Conservation (phyloP, 352 stramenopile species). For the Globisporangium paddicum region DNA sequence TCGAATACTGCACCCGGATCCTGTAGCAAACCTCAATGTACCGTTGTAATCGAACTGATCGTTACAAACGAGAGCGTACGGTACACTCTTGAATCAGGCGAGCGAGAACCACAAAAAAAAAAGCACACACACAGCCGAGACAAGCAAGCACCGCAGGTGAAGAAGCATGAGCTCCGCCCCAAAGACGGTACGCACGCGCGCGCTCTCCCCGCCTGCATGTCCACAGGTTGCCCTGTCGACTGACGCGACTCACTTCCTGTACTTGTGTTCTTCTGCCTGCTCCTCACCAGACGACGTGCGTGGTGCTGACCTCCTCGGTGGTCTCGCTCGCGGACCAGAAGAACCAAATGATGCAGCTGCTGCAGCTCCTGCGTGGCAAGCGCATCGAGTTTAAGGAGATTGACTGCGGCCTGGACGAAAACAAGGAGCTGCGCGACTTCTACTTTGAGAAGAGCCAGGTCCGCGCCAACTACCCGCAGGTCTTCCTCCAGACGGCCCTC, state of each 20-base stretch:
- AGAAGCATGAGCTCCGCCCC: conserved; percentile 3
- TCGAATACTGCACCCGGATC: too few species aligned
- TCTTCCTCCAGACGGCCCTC: conserved; percentile 54
- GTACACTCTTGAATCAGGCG: too few species aligned
- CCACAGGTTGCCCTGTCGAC: neutral
- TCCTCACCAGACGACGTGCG: conserved; percentile 37
- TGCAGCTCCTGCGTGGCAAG: conserved; percentile 71
- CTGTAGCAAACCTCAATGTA: too few species aligned
- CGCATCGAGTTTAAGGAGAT: conserved; percentile 68
- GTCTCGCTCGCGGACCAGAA: conserved; percentile 76
- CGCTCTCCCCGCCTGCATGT: too few species aligned
- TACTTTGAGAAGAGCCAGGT: conserved; percentile 80
- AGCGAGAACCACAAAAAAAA: too few species aligned
- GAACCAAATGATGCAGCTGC: conserved; percentile 62
- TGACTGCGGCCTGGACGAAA: conserved; percentile 79
- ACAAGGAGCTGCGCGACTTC: conserved; percentile 60
- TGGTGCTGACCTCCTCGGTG: conserved; percentile 74
- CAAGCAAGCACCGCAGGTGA: too few species aligned
- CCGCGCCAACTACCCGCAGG: conserved; percentile 82
- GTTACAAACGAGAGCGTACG: too few species aligned
- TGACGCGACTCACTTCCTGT: neutral
- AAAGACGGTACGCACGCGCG: neutral
- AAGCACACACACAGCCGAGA: too few species aligned
- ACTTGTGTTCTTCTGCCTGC: neutral
- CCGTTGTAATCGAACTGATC: too few species aligned